A percentile compares a stretch with the other conserved stretches of the same genome.
These are phyloP conservation scores for Basipetospora chlamydospora DNA, from an alignment of 2,329 filamentous ascomycete genomes.

Conservation along the genomic window DNA sequence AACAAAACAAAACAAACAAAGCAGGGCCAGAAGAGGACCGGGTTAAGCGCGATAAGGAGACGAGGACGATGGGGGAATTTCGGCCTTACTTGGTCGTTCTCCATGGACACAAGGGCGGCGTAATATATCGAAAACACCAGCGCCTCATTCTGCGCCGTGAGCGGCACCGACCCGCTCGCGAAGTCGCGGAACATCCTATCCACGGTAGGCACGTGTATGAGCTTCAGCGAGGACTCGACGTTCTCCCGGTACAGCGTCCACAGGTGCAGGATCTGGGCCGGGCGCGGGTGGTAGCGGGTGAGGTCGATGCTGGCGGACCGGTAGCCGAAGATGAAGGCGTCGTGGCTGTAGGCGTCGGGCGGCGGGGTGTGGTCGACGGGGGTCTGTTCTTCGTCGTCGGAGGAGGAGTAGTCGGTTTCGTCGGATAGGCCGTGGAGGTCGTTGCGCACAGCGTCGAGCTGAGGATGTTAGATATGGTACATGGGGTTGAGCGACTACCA, in stretches of 20 bases:
- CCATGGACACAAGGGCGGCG: constrained; percentile 41
- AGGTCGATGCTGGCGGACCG: constrained; percentile 57
- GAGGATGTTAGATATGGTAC: too few species aligned
- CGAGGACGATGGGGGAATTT: background rate
- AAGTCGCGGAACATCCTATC: constrained; percentile 47
- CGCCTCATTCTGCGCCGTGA: constrained; percentile 43
- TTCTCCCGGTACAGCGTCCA: constrained; percentile 62
- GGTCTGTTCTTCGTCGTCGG: constrained; percentile 30
- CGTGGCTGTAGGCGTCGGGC: constrained; percentile 26
- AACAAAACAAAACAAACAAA: too few species aligned
- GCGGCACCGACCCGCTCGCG: constrained; percentile 40
- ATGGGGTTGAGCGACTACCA: too few species aligned
- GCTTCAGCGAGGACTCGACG: constrained; percentile 57
- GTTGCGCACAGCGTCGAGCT: constrained; percentile 28
- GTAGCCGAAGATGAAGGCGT: constrained; percentile 60
- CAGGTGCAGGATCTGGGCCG: constrained; percentile 49
- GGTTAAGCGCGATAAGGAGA: too few species aligned
- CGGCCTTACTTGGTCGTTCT: constrained; percentile 38
- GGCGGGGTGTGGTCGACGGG: constrained; percentile 17
- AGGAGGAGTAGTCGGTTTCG: constrained; percentile 40
- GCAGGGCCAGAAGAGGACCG: too few species aligned
- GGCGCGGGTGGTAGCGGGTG: constrained; percentile 46
- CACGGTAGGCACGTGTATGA: constrained; percentile 55
- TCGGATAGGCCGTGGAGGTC: constrained; percentile 23
- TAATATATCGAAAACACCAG: constrained; percentile 51